Evolutionary conservation across 495 filamentous ascomycete species (phyloP), one percentile per base, ranked within the genome.

Genomic region (Penicillium chermesinum): DNA sequence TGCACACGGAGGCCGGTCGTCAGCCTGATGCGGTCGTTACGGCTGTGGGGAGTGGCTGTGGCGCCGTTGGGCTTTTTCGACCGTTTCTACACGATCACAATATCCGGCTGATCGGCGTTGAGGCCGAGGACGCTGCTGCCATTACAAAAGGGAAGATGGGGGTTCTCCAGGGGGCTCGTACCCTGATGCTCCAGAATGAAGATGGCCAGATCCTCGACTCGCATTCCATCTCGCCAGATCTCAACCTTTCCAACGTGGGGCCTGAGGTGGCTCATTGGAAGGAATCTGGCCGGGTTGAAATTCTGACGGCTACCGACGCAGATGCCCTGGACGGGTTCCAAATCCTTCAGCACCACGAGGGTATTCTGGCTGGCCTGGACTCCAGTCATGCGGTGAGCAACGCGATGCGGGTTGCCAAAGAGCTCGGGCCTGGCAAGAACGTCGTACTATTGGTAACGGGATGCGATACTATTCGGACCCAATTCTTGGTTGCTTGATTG

Each of bases 181-280:
- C 65, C 9, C 47, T 62, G 14, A 49, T 68, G 32, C 53, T 68
- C 13, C 65, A 68, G 46, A 59, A 59, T 16, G n/a, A 52, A 8
- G 48, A 68, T 38, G 65, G 65, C 0, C 65, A 68, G 44, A 61
- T 67, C 36, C 27, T 59, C 15, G 54, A 61, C 17, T 62, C 62
- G 15, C 48, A 62, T 32, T 63, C 65, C 1, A 66, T 65, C 32
- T 59, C 64, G 4, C 64, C 64, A 35, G 64, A 68, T 40, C 39
- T 68, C 58, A 66, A 64, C 32, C 49, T 66, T 9, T 63, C 62
- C 2, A 61, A 52, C 8, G 63, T 63, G 50, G 65, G 62, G 1
- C 65, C 65, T 10, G 65, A 68, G 25, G 25, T 68, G 32, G 61
- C 65, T 19, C 51, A 64, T 55, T 68, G 62, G 65, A 68, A 64